A percentile compares a stretch with the other conserved stretches of the same genome.
Conservation (phyloP, 441 rosid genomes). For the Aleurites moluccanus region DNA sequence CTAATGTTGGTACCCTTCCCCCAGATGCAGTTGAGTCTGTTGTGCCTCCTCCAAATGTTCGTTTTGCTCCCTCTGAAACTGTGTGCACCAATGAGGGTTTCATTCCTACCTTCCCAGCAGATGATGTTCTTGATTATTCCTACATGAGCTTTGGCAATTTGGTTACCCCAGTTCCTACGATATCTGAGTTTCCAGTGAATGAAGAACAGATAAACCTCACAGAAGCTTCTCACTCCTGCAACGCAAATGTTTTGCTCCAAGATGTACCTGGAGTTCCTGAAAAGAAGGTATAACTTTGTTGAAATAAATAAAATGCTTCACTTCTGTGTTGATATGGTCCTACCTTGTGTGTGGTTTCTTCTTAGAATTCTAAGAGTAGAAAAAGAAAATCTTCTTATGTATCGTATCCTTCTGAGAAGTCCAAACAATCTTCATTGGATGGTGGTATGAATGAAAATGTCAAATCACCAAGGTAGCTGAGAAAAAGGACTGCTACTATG, state of each 20-base stretch:
- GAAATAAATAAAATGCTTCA: conserved; percentile 4
- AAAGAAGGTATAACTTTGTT: conserved; percentile 37
- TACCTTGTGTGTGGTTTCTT: conserved; percentile 17
- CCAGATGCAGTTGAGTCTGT: conserved; percentile 32
- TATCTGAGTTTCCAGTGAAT: conserved; percentile 39
- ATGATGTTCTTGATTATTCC: conserved; percentile 38
- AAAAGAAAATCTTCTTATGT: conserved; percentile 29
- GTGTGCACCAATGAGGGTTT: conserved; percentile 32
- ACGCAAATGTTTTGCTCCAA: conserved; percentile 17
- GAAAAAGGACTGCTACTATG: conserved; percentile 32
- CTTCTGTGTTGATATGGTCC: neutral
- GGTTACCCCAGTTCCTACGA: conserved; percentile 28
- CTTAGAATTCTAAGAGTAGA: conserved; percentile 34
- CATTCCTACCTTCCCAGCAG: conserved; percentile 34
- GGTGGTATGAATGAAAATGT: conserved; percentile 27
- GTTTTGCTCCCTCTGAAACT: conserved; percentile 31
- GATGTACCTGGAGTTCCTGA: conserved; percentile 32
- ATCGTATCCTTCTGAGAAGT: conserved; percentile 26
- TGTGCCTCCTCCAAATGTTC: conserved; percentile 24
- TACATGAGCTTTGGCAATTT: conserved; percentile 33
- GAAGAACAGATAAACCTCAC: conserved; percentile 35
- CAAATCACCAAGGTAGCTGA: conserved; percentile 41
- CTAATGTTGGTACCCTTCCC: conserved; percentile 13
- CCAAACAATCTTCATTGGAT: conserved; percentile 24
- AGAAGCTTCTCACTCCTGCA: conserved; percentile 28